A percentile compares a stretch with the other conserved stretches of the same genome.
Conservation (phyloP, 2,329 filamentous ascomycete genomes). For the Colletotrichum sidae region DNA sequence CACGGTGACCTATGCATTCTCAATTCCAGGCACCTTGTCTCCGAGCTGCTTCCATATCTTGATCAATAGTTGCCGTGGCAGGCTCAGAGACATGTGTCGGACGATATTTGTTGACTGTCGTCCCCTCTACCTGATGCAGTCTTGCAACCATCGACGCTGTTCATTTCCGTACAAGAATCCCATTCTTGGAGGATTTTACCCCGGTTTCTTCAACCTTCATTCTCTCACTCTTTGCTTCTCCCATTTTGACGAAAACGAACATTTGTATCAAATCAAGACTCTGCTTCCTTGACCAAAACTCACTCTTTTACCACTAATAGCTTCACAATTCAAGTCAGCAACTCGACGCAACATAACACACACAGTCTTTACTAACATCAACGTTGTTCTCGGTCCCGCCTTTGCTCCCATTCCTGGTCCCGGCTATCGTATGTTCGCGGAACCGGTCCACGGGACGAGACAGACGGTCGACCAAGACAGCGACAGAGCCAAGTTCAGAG, state of each 20-base stretch:
- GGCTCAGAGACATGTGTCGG: constrained; percentile 32
- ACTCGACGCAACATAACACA: constrained; percentile 15
- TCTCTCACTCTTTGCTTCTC: constrained; percentile 24
- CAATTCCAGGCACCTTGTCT: constrained; percentile 32
- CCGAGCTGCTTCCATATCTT: constrained; percentile 34
- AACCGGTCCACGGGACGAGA: constrained; percentile 17
- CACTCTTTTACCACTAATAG: constrained; percentile 15
- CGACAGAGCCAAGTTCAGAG: constrained; percentile 15
- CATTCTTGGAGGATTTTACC: constrained; percentile 34
- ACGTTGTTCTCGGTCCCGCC: constrained; percentile 12
- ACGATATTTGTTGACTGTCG: constrained; percentile 38
- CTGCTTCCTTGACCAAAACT: constrained; percentile 8
- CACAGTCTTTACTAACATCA: constrained; percentile 4
- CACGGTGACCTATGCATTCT: constrained; percentile 32
- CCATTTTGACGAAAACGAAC: constrained; percentile 28
- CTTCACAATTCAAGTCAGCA: constrained; percentile 2
- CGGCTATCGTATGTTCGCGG: constrained; percentile 29
- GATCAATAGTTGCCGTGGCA: constrained; percentile 35
- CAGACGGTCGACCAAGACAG: constrained; percentile 11
- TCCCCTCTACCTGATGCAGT: constrained; percentile 26
- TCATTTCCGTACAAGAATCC: constrained; percentile 38
- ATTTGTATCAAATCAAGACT: constrained; percentile 6
- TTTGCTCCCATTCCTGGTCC: constrained; percentile 22
- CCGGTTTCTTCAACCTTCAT: constrained; percentile 24
- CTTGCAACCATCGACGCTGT: constrained; percentile 36